phyloP scores from a whole-genome alignment of 129 eudicot genomes.

The Flaveria trinervia region DNA sequence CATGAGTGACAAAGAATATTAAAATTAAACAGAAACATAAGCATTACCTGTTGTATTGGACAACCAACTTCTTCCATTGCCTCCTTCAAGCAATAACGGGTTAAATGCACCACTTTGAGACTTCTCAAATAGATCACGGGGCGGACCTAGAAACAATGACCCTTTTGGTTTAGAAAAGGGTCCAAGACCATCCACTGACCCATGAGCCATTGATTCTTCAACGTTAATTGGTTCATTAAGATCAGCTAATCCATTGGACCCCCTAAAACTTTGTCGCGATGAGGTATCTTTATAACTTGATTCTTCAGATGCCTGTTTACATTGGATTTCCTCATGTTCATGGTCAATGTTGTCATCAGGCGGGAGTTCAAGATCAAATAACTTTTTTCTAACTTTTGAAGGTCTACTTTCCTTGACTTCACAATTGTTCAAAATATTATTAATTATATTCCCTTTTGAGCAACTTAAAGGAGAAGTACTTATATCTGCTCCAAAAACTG shows the following conservation, averaged over 20 bases:
- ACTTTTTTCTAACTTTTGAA: constrained; percentile 63
- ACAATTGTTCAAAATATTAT: constrained; percentile 43
- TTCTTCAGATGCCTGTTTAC: constrained; percentile 36
- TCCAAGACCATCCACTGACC: constrained; percentile 45
- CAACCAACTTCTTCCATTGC: constrained; percentile 64
- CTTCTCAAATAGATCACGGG: constrained; percentile 34
- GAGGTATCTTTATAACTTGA: constrained; percentile 39
- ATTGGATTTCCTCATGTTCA: constrained; percentile 48
- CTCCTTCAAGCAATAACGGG: constrained; percentile 33
- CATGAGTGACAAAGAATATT: background rate
- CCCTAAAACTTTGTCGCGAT: constrained; percentile 38
- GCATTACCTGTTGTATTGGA: constrained; percentile 54
- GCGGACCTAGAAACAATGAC: constrained; percentile 41
- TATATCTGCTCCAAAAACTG: constrained; percentile 54
- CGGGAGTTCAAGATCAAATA: constrained; percentile 83
- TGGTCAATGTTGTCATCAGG: constrained; percentile 66
- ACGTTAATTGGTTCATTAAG: constrained; percentile 69
- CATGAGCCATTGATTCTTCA: constrained; percentile 42
- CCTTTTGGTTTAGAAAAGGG: constrained; percentile 32
- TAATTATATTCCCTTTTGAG: constrained; percentile 50
- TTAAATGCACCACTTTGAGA: constrained; percentile 29
- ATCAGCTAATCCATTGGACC: constrained; percentile 64
- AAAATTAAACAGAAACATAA: background rate
- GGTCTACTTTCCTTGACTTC: constrained; percentile 68
- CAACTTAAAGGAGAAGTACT: constrained; percentile 60